Conservation (phyloP, 2,329 filamentous ascomycete species). For the Colletotrichum orbiculare region DNA sequence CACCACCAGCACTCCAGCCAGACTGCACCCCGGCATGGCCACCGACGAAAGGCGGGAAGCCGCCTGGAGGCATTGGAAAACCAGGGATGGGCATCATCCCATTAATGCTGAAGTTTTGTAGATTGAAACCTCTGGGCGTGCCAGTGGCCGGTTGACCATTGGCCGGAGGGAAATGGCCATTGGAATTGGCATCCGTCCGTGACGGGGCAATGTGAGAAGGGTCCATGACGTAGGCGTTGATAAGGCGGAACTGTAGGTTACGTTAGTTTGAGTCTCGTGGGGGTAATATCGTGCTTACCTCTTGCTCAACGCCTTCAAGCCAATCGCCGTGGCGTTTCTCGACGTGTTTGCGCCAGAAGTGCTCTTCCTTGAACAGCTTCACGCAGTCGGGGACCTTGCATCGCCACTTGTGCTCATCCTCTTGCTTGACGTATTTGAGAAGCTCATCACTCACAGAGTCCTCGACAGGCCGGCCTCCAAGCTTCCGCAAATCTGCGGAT, state of each 20-base stretch:
- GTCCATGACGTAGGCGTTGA: slow-evolving; percentile 95
- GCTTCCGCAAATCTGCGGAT: slow-evolving; percentile 85
- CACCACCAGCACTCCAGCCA: slow-evolving; percentile 63
- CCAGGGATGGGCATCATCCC: slow-evolving; percentile 69
- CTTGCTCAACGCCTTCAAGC: slow-evolving; percentile 81
- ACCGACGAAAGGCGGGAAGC: slow-evolving; percentile 67
- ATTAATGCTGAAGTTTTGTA: slow-evolving; percentile 76
- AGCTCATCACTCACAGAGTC: slow-evolving; percentile 90
- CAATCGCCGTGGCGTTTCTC: slow-evolving; percentile 96
- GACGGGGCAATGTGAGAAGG: slow-evolving; percentile 95
- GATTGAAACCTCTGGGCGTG: slow-evolving; percentile 91
- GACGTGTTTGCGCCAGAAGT: slow-evolving; percentile 98
- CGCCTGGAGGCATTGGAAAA: slow-evolving; percentile 63
- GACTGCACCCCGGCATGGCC: slow-evolving; percentile 53
- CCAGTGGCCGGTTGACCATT: slow-evolving; percentile 81
- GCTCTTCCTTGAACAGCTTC: slow-evolving; percentile 96
- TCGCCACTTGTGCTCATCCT: slow-evolving; percentile 96
- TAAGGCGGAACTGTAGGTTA: slow-evolving; percentile 78
- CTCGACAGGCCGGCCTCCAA: slow-evolving; percentile 88
- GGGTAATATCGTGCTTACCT: slow-evolving; percentile 70
- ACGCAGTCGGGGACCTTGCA: slow-evolving; percentile 97
- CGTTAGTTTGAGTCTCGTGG: slow-evolving; percentile 37
- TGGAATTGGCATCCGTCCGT: slow-evolving; percentile 92
- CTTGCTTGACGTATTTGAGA: slow-evolving; percentile 90
- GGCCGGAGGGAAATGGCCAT: slow-evolving; percentile 90